These are phyloP conservation scores for Gaeumannomyces tritici DNA, from an alignment of 2,329 filamentous ascomycete species.

Conservation along the genomic window DNA sequence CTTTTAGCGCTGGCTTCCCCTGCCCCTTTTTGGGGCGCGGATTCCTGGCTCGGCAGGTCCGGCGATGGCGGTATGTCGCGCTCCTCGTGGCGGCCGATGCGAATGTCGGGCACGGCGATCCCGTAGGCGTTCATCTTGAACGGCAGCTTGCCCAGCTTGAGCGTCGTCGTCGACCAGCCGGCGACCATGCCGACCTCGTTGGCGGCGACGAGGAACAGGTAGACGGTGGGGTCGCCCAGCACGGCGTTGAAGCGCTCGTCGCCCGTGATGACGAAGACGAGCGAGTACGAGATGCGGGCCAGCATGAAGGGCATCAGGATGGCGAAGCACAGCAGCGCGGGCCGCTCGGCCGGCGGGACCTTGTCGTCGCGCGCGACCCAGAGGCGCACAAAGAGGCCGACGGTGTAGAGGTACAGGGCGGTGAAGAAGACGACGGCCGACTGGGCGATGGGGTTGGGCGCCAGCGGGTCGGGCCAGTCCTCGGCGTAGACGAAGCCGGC, in stretches of 20 bases:
- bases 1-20: background rate
- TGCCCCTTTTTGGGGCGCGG: background rate
- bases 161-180: constrained; percentile 5
- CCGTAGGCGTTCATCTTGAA: background rate
- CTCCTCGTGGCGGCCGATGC: background rate
- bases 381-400: constrained; percentile 9
- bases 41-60: background rate
- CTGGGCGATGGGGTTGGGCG: constrained; percentile 6
- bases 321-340: constrained; percentile 16
- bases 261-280: constrained; percentile 12
- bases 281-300: constrained; percentile 16
- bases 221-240: constrained; percentile 16
- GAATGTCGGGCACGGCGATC: too few species aligned
- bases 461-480: constrained; percentile 1
- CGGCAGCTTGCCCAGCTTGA: background rate
- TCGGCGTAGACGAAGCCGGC: constrained; percentile 8
- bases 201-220: constrained; percentile 19
- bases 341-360: constrained; percentile 13
- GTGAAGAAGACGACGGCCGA: constrained; percentile 5
- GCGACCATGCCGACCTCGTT: constrained; percentile 18
- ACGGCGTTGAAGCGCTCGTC: constrained; percentile 8
- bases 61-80: background rate
- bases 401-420: constrained; percentile 6
- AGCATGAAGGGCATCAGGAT: constrained; percentile 17
- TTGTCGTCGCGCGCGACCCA: constrained; percentile 5